Base-by-base conservation (phyloP, 768 basidiomycete genomes). In the Mycena kentingensis region DNA sequence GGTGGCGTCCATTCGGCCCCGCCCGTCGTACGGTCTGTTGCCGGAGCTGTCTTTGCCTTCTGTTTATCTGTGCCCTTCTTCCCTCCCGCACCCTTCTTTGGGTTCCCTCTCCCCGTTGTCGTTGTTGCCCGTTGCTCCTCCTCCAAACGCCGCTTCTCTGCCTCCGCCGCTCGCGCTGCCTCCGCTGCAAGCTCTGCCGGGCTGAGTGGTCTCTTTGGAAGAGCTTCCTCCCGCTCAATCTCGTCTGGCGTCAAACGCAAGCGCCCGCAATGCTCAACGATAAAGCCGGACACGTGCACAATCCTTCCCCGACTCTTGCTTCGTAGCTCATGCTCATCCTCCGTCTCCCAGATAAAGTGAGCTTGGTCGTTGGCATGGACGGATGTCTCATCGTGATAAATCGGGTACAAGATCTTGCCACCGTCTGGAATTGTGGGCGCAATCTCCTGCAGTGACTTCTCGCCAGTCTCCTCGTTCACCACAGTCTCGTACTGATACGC, bases 301-400 rank as follows among this genome's bases (percentile, higher is more conserved):
- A 48, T 28, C 5, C 59, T 48, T 13, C 62, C 63, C 7, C 51
- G 29, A n/a, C 60, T 53, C 46, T 65, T 65, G 35, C 57, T 46
- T 7, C 60, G 41, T 18, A 65, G 48, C 27, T 48, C 54, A 29
- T 63, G 62, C 35, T 65, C 41, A 16, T 53, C 58, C 8, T 59
- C 56, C 5, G 16, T 36, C 39, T 59, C 45, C 63, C 63, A 65
- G n/a, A 52, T 45, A 27, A 38, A 32, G 19, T 44, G 44, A n/a
- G 41, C 29, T 34, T 41, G 46, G 19, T 69, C 63, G 36, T 65
- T 65, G 21, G 62, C 63, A 24, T 59, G 60, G 41, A 65, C 21
- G 18, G 57, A 55, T 5, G 34, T 42, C 42, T 66, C 61, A 46
- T 68, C 60, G 46, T 67, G 66, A 36, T 52, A 43, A n/a, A 67